Evolutionary conservation across 208 protist species (phyloP).

Genomic region (Strigomonas culicis): DNA sequence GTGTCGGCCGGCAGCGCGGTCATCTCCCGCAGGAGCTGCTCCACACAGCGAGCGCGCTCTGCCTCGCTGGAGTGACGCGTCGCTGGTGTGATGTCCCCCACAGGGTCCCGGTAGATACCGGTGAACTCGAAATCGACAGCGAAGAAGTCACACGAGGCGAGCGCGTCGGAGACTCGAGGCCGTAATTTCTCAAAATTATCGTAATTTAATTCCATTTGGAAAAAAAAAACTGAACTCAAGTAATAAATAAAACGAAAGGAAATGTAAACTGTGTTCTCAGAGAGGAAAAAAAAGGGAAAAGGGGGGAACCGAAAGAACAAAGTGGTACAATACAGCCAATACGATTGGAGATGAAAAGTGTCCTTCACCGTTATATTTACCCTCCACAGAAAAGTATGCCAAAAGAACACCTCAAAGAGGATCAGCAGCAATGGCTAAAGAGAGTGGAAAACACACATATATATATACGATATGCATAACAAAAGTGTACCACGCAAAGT

Average conservation of each 20-base stretch:
- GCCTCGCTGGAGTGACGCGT: background rate
- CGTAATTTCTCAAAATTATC: conserved; percentile 23
- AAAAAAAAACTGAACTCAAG: background rate
- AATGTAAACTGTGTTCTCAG: background rate
- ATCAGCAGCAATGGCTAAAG: too few relatives aligned
- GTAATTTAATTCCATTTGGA: conserved; percentile 37
- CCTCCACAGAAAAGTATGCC: too few relatives aligned
- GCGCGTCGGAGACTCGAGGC: conserved; percentile 20
- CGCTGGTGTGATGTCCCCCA: background rate
- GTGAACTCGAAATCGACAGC: conserved; percentile 65
- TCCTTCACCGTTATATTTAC: too few relatives aligned
- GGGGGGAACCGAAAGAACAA: too few relatives aligned
- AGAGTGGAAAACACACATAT: too few relatives aligned
- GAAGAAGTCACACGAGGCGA: conserved; percentile 36
- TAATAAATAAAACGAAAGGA: background rate
- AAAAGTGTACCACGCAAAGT: too few relatives aligned
- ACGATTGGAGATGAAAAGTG: too few relatives aligned
- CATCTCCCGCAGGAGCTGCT: conserved; percentile 15
- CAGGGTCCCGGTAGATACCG: conserved; percentile 32
- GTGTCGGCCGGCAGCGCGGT: conserved; percentile 21
- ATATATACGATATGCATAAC: too few relatives aligned
- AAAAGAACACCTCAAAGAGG: too few relatives aligned
- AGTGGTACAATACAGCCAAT: too few relatives aligned
- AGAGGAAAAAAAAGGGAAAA: conserved; percentile 18
- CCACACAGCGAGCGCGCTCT: background rate